These are phyloP conservation scores for Ophiostoma sp. DNA, from an alignment of 2,329 filamentous ascomycete species.

Conservation along the genomic window DNA sequence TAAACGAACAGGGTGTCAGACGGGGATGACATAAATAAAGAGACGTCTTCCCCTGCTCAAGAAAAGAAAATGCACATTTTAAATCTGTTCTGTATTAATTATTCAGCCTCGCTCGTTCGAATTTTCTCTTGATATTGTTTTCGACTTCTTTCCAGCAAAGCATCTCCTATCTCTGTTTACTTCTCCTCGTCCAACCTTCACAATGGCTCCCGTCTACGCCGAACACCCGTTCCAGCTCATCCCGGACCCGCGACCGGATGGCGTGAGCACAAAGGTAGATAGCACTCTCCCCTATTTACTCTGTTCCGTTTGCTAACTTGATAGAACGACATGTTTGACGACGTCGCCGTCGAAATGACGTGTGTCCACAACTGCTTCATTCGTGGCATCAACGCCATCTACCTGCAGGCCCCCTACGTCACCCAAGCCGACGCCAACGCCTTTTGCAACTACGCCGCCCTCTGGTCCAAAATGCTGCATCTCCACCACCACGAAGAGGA, in stretches of 20 bases:
- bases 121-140: too few species aligned
- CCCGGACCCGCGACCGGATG: slow-evolving; percentile 18
- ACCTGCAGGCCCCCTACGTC: slow-evolving; percentile 40
- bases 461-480: slow-evolving; percentile 33
- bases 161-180: not conserved
- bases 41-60: not conserved
- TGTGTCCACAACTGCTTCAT: slow-evolving; percentile 38
- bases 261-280: not conserved
- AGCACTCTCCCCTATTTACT: not conserved
- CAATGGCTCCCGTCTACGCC: slow-evolving; percentile 34
- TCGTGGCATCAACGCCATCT: slow-evolving; percentile 36
- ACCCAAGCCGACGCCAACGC: slow-evolving; percentile 37
- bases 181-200: not conserved
- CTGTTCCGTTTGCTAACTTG: not conserved
- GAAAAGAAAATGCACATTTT: not conserved
- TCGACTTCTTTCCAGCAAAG: not conserved
- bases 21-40: not conserved
- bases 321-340: slow-evolving; percentile 36
- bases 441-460: slow-evolving; percentile 35
- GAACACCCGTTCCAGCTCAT: slow-evolving; percentile 35
- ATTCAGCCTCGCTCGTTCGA: not conserved
- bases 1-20: not conserved
- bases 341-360: slow-evolving; percentile 37
- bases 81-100: not conserved
- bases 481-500: slow-evolving; percentile 41